Base-by-base conservation (phyloP, 352 stramenopile species). In the Phytophthora sp. region DNA sequence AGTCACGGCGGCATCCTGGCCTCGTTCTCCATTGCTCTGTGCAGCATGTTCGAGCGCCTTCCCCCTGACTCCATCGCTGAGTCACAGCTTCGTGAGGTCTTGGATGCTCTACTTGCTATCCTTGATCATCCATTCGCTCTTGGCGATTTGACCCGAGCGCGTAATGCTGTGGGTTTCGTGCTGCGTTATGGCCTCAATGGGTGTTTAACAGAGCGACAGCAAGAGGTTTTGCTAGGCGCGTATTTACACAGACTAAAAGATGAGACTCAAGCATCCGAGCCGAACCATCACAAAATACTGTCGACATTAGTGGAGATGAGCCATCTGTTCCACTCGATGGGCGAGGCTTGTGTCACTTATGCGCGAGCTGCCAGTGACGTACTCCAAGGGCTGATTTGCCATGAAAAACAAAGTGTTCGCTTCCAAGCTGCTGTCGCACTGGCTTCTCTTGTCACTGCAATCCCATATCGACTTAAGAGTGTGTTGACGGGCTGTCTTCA, bases 161-260 rank as follows among this genome's bases (percentile, higher is more conserved):
- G 86, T n/a, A 96, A 94, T 42, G 76, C 84, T 11, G 79, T 93
- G 26, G 79, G 85, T 29, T 95, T 84, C 61, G 85, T 89, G 11
- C 39, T 96, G 57, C 88, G 86, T 38, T 83, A 81, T 61, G 86
- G 86, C 21, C 53, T 94, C 1, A 83, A 77, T 54, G 57, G 72
- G 30, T 80, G 74, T 41, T 58, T 95, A 29, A 82, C 80, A 11
- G 88, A 96, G 46, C 82, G 77, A 1, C 82, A 91, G 29, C 86
- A 92, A 66, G 77, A 88, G 46, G 57, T 73, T 16, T 29, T 93
- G 3, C 54, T 94, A 7, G 80, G 77, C n/a, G 60, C 79, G 20
- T 91, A 90, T 55, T 35, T 91, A 30, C 64, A 84, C 13, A 84
- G 68, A 13, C 58, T 90, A 1, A 72, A 82, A 36, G 73, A 84